phyloP scores from a whole-genome alignment of 805 yeast genomes.

The Metschnikowia chrysomelidarum region DNA sequence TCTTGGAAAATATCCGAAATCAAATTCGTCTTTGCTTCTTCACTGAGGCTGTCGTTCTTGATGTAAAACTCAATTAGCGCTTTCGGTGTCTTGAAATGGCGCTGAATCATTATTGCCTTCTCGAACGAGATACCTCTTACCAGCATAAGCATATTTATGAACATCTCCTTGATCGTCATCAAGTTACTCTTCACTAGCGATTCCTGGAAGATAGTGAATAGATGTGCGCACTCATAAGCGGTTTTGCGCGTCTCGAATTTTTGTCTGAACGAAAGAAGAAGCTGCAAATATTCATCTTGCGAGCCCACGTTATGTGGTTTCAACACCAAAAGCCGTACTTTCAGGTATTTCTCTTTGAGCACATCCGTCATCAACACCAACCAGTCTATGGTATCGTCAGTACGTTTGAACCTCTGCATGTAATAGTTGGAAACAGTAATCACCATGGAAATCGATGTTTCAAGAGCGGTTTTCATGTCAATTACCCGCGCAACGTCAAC shows the following conservation, averaged over 20 bases:
- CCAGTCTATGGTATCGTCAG: constrained; percentile 72
- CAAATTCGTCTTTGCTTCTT: constrained; percentile 28
- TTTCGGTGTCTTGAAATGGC: constrained; percentile 66
- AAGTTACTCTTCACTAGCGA: constrained; percentile 67
- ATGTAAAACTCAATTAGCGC: constrained; percentile 51
- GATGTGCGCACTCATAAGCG: constrained; percentile 38
- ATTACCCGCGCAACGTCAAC: constrained; percentile 33
- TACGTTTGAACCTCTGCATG: constrained; percentile 62
- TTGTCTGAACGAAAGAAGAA: constrained; percentile 42
- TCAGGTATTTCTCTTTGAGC: constrained; percentile 38
- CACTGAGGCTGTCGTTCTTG: constrained; percentile 18
- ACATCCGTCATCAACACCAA: constrained; percentile 48
- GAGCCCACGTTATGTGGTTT: constrained; percentile 48
- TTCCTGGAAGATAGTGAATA: constrained; percentile 50
- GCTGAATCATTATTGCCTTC: constrained; percentile 78
- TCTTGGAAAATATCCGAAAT: constrained; percentile 30
- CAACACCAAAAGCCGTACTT: constrained; percentile 45
- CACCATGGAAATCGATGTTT: constrained; percentile 72
- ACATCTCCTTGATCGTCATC: constrained; percentile 74
- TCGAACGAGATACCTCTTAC: constrained; percentile 80
- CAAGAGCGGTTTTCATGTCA: constrained; percentile 61
- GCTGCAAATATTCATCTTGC: constrained; percentile 49
- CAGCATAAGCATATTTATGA: constrained; percentile 72
- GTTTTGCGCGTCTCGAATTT: constrained; percentile 37
- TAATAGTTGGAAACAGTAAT: constrained; percentile 65